Percentiles rank a stretch among this genome's conserved stretches.
These are phyloP conservation scores for Phyllosticta citribraziliensis DNA, from an alignment of 2,329 filamentous ascomycete species.

Conservation along the genomic window DNA sequence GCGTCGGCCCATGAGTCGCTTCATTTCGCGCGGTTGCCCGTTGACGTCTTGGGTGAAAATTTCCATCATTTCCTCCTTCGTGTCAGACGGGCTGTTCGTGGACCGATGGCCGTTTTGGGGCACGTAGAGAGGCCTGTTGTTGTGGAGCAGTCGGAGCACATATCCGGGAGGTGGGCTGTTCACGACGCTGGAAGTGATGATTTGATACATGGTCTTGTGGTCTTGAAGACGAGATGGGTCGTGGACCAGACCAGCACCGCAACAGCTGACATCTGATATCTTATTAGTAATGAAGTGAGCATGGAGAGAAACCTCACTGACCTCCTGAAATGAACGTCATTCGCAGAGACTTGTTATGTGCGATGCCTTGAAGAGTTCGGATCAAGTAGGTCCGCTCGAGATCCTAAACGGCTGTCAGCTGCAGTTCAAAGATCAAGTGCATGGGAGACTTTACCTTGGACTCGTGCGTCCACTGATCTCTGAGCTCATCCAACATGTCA, in stretches of 20 bases:
- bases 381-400: slow-evolving; percentile 94
- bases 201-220: slow-evolving; percentile 99
- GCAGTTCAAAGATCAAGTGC: background rate
- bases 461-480: slow-evolving; percentile 97
- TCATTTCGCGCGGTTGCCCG: slow-evolving; percentile 71
- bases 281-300: slow-evolving; percentile 4
- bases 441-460: slow-evolving; percentile 53
- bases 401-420: slow-evolving; percentile 44
- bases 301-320: slow-evolving; percentile 24
- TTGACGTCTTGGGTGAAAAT: slow-evolving; percentile 93
- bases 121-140: slow-evolving; percentile 84
- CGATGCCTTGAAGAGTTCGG: slow-evolving; percentile 86
- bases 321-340: slow-evolving; percentile 95
- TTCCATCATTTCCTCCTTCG: slow-evolving; percentile 99
- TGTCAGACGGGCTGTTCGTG: slow-evolving; percentile 67
- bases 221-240: slow-evolving; percentile 84
- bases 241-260: slow-evolving; percentile 86
- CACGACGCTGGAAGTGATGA: slow-evolving; percentile 87
- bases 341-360: slow-evolving; percentile 86
- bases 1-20: slow-evolving; percentile 83
- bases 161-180: slow-evolving; percentile 78
- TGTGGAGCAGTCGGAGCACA: slow-evolving; percentile 90
- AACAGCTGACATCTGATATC: slow-evolving; percentile 67
- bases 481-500: slow-evolving; percentile 84
- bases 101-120: slow-evolving; percentile 73